Evolutionary conservation across 306 rosid species (phyloP).

Genomic region (Delonix regia): DNA sequence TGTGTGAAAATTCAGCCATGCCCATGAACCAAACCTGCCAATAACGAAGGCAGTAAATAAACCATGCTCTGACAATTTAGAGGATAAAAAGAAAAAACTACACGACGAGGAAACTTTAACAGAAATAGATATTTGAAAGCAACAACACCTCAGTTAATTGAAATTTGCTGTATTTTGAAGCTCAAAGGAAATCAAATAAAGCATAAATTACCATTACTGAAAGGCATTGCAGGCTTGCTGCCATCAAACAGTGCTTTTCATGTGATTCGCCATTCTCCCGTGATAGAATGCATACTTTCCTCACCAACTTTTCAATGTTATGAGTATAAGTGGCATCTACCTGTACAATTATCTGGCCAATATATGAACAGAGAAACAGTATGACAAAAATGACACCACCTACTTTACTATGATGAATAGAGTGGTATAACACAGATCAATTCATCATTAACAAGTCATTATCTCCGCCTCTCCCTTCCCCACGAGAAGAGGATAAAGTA

Average conservation of each 20-base stretch:
- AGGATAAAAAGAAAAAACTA: not conserved
- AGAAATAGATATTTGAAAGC: slow-evolving; percentile 3
- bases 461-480: not conserved
- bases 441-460: not conserved
- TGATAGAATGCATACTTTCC: slow-evolving; percentile 71
- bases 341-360: slow-evolving; percentile 53
- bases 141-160: not conserved
- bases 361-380: slow-evolving; percentile 18
- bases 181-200: slow-evolving; percentile 15
- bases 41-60: slow-evolving; percentile 35
- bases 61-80: not conserved
- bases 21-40: slow-evolving; percentile 92
- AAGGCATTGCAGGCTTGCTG: slow-evolving; percentile 95
- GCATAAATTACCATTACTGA: slow-evolving; percentile 79
- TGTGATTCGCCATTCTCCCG: slow-evolving; percentile 61
- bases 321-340: slow-evolving; percentile 81
- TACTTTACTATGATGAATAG: too few relatives aligned
- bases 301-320: slow-evolving; percentile 77
- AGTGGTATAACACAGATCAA: not conserved
- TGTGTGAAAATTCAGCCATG: slow-evolving; percentile 83
- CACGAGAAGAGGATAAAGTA: not conserved
- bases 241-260: slow-evolving; percentile 69
- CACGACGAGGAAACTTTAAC: not conserved
- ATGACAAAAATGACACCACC: slow-evolving; percentile 10
- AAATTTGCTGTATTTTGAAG: slow-evolving; percentile 7